Evolutionary conservation across 1,139 yeast species (phyloP).

Genomic region (Pichia sp.): DNA sequence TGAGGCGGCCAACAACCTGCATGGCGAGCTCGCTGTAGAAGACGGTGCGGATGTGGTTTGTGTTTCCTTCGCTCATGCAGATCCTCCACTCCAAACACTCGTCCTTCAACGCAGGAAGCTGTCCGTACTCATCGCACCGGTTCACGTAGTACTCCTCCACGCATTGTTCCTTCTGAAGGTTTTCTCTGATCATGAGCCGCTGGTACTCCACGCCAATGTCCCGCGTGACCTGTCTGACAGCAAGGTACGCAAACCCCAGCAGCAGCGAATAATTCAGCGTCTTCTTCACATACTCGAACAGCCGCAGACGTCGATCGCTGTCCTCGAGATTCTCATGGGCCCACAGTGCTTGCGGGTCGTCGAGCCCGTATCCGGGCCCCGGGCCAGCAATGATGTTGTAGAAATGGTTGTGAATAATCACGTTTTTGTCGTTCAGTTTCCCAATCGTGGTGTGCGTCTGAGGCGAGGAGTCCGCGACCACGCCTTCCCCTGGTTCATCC

Average conservation of each 20-base stretch:
- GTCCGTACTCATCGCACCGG: constrained; percentile 50
- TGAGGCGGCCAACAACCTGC: constrained; percentile 54
- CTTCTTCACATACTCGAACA: constrained; percentile 49
- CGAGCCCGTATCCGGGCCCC: neutral
- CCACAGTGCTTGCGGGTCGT: neutral
- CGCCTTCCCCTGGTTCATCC: neutral
- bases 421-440: constrained; percentile 2
- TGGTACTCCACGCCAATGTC: constrained; percentile 51
- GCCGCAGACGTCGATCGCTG: neutral
- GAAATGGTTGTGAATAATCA: constrained; percentile 13
- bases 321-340: neutral
- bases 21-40: constrained; percentile 48
- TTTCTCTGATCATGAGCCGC: constrained; percentile 37
- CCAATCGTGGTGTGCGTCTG: neutral
- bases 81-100: constrained; percentile 57
- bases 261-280: constrained; percentile 39
- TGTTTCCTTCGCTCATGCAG: constrained; percentile 53
- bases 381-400: constrained; percentile 4
- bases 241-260: constrained; percentile 36
- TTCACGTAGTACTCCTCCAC: constrained; percentile 48
- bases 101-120: constrained; percentile 57
- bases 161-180: constrained; percentile 47
- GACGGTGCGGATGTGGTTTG: constrained; percentile 17
- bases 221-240: constrained; percentile 42
- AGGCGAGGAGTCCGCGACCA: neutral